phyloP scores from a whole-genome alignment of 2,329 filamentous ascomycete genomes.

The Penicillium sp. region DNA sequence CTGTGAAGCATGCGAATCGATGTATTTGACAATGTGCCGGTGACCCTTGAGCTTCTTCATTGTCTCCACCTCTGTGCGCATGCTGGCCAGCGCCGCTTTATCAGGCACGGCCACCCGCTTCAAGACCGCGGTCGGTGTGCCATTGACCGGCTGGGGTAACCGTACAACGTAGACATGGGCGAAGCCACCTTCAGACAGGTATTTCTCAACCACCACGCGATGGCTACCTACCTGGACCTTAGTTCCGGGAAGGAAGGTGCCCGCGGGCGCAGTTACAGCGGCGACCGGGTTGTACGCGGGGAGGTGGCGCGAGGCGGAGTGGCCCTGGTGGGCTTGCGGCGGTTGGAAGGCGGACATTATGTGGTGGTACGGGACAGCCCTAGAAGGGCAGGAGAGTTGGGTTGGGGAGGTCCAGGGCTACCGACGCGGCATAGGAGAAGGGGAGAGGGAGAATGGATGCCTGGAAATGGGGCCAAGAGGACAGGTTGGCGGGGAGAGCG shows the following conservation, averaged over 20 bases:
- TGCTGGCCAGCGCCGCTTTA: conserved; percentile 87
- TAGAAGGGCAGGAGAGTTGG: conserved; percentile 24
- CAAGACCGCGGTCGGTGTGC: conserved; percentile 75
- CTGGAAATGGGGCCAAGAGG: conserved; percentile 19
- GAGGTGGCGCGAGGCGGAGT: conserved; percentile 28
- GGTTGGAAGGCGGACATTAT: conserved; percentile 33
- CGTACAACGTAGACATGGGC: conserved; percentile 97
- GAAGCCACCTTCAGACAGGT: conserved; percentile 96
- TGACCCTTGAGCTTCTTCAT: conserved; percentile 99
- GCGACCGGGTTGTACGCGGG: conserved; percentile 36
- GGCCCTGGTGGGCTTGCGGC: conserved; percentile 28
- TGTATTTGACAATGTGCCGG: conserved; percentile 92
- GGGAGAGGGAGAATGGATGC: conserved; percentile 11
- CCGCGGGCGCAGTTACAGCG: conserved; percentile 52
- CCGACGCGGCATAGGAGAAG: conserved; percentile 23
- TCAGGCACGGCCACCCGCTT: conserved; percentile 96
- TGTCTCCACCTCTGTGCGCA: conserved; percentile 98
- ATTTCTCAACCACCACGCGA: conserved; percentile 90
- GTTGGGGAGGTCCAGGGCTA: conserved; percentile 8
- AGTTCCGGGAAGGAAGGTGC: conserved; percentile 87
- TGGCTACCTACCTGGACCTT: conserved; percentile 95
- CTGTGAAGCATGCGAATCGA: conserved; percentile 96
- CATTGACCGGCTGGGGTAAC: conserved; percentile 69
- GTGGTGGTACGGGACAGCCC: conserved; percentile 25
- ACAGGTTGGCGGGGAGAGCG: conserved; percentile 19